These are phyloP conservation scores for Hura crepitans DNA, from an alignment of 441 rosid species.

Conservation along the genomic window DNA sequence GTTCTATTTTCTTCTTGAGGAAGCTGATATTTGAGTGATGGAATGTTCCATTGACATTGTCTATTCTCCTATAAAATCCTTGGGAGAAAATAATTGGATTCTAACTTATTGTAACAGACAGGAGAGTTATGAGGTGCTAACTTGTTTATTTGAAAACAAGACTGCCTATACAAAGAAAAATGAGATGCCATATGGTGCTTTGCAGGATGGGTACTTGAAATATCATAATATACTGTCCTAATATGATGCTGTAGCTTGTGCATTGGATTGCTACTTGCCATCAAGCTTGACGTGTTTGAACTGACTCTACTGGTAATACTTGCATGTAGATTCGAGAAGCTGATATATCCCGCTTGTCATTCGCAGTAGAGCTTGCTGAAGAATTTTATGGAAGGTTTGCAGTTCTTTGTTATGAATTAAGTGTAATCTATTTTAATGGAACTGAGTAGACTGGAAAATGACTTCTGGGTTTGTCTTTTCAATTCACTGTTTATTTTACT, in stretches of 20 bases:
- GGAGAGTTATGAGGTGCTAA: constrained; percentile 9
- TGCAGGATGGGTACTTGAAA: background rate
- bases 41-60: background rate
- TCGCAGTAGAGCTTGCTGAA: constrained; percentile 99
- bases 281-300: constrained; percentile 17
- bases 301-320: constrained; percentile 20
- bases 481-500: constrained; percentile 12
- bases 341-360: constrained; percentile 93
- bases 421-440: constrained; percentile 1
- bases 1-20: background rate
- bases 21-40: background rate
- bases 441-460: constrained; percentile 16
- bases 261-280: background rate
- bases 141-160: constrained; percentile 4
- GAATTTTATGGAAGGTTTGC: constrained; percentile 96
- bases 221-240: background rate
- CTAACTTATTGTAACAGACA: background rate
- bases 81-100: background rate
- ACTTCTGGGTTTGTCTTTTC: constrained; percentile 11
- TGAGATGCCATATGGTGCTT: background rate
- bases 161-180: constrained; percentile 3
- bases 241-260: constrained; percentile 3
- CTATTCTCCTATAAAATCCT: background rate
- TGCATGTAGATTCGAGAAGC: constrained; percentile 83
- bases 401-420: constrained; percentile 26